Evolutionary conservation across 495 filamentous ascomycete genomes (phyloP).

Genomic region (Copromyces sp.): DNA sequence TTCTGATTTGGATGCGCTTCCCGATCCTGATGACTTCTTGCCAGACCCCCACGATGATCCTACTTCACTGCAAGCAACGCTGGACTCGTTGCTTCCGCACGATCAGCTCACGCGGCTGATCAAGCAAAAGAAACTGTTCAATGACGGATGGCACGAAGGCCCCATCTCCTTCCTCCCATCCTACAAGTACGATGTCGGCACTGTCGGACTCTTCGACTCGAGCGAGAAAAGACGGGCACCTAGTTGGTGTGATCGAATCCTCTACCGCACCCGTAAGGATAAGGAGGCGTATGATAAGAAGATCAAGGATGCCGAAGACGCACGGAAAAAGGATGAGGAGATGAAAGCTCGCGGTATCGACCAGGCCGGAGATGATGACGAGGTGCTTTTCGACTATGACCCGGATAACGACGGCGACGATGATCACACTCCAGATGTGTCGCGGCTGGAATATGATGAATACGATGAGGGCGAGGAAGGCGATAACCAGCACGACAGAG

Average conservation of each 20-base stretch:
- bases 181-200: slow-evolving; percentile 96
- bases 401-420: slow-evolving; percentile 60
- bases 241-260: slow-evolving; percentile 96
- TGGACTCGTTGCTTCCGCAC: slow-evolving; percentile 77
- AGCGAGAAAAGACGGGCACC: slow-evolving; percentile 88
- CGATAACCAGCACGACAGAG: slow-evolving; percentile 35
- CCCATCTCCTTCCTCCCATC: slow-evolving; percentile 82
- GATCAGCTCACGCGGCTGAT: slow-evolving; percentile 79
- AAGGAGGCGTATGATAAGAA: slow-evolving; percentile 60
- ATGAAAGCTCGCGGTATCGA: slow-evolving; percentile 74
- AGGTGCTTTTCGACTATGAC: slow-evolving; percentile 83
- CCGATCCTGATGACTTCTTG: slow-evolving; percentile 46
- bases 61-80: slow-evolving; percentile 64
- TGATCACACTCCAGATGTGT: slow-evolving; percentile 18
- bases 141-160: slow-evolving; percentile 88
- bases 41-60: slow-evolving; percentile 43
- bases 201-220: slow-evolving; percentile 82
- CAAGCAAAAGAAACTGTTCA: slow-evolving; percentile 62
- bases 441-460: slow-evolving; percentile 49
- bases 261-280: slow-evolving; percentile 69
- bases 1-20: slow-evolving; percentile 31
- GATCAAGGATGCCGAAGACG: slow-evolving; percentile 51
- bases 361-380: slow-evolving; percentile 64
- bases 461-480: slow-evolving; percentile 44
- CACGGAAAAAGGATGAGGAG: slow-evolving; percentile 66